These are phyloP conservation scores for Herpomyces periplanetae DNA, from an alignment of 2,329 filamentous ascomycete genomes.

Conservation along the genomic window DNA sequence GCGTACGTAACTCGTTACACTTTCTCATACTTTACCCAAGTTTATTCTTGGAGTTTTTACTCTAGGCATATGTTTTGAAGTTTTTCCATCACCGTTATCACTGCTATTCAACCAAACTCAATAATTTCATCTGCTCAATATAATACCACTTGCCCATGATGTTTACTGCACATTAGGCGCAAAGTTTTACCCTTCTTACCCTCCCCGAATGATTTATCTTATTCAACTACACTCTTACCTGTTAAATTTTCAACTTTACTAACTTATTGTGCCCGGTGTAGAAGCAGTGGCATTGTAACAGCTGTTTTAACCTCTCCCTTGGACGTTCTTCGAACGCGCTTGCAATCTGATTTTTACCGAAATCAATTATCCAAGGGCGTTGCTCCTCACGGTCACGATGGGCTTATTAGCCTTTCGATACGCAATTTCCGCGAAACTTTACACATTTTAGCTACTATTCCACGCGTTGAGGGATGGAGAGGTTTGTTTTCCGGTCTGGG, in stretches of 20 bases:
- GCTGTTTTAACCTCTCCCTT: constrained; percentile 74
- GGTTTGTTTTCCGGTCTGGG: constrained; percentile 76
- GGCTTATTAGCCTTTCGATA: constrained; percentile 14
- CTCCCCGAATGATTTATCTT: too few species aligned
- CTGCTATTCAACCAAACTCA: too few species aligned
- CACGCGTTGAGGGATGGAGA: constrained; percentile 38
- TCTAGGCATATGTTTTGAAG: too few species aligned
- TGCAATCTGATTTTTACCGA: constrained; percentile 85
- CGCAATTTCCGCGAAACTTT: constrained; percentile 54
- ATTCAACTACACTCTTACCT: too few species aligned
- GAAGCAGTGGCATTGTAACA: constrained; percentile 56
- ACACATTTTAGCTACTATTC: constrained; percentile 43
- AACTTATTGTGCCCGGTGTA: constrained; percentile 7
- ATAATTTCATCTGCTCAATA: too few species aligned
- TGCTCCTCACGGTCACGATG: constrained; percentile 15
- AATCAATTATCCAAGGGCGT: constrained; percentile 29
- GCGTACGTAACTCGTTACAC: too few species aligned
- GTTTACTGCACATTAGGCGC: too few species aligned
- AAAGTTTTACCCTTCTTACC: too few species aligned
- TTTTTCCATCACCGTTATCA: too few species aligned
- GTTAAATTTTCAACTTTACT: constrained; percentile 2
- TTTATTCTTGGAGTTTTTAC: too few species aligned
- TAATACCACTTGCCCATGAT: too few species aligned
- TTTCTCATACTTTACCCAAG: too few species aligned
- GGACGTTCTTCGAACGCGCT: constrained; percentile 62